phyloP scores from a whole-genome alignment of 768 basidiomycete genomes.

The Grammothele lineata region DNA sequence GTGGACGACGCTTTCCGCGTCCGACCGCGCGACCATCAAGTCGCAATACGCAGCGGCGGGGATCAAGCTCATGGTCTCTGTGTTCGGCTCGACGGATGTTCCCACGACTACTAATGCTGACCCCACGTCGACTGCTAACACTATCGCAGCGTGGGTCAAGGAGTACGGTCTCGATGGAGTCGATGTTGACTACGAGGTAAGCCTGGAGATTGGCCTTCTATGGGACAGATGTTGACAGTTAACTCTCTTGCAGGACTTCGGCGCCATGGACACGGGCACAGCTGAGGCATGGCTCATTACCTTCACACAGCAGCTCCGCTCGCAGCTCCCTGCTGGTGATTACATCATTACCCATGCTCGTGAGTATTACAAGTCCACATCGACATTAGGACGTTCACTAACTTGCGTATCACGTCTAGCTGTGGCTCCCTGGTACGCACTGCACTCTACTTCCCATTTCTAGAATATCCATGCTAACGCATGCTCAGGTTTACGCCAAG shows the following conservation, averaged over 20 bases:
- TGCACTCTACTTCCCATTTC: too few relatives aligned
- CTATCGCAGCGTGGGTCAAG: conserved; percentile 43
- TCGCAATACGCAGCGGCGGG: conserved; percentile 50
- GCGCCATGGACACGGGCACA: conserved; percentile 48
- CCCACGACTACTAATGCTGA: conserved; percentile 40
- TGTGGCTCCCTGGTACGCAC: conserved; percentile 37
- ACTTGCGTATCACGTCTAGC: conserved; percentile 25
- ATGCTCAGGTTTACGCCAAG: conserved; percentile 31
- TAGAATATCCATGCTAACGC: too few relatives aligned
- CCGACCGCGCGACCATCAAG: conserved; percentile 38
- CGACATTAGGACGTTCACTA: neutral
- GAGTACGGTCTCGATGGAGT: conserved; percentile 47
- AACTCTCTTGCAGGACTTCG: conserved; percentile 45
- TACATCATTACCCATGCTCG: conserved; percentile 36
- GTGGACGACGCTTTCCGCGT: conserved; percentile 37
- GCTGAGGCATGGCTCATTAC: conserved; percentile 45
- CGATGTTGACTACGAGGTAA: conserved; percentile 49
- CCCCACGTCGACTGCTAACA: conserved; percentile 36
- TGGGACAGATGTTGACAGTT: neutral
- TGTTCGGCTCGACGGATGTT: conserved; percentile 43
- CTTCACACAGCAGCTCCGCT: conserved; percentile 33
- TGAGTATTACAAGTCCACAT: conserved; percentile 19
- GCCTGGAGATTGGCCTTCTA: neutral
- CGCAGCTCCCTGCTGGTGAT: conserved; percentile 29
- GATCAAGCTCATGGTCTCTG: conserved; percentile 54